These are phyloP conservation scores for Acrodontium crateriforme DNA, from an alignment of 2,329 filamentous ascomycete genomes.

Conservation along the genomic window DNA sequence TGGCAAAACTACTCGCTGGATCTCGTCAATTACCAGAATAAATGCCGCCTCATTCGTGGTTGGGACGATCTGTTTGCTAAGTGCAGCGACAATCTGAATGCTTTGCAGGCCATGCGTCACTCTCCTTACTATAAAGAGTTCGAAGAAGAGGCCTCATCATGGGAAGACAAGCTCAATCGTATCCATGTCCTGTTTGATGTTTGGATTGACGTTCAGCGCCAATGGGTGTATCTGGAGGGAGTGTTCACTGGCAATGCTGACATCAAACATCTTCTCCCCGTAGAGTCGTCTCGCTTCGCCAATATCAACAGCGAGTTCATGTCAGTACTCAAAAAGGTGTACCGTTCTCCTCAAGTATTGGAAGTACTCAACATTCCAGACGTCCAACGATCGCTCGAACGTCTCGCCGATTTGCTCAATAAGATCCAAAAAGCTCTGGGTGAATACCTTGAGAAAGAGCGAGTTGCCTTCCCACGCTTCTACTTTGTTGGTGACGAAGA, in stretches of 20 bases:
- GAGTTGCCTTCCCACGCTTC: constrained; percentile 94
- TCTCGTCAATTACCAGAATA: constrained; percentile 93
- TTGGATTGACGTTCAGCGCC: constrained; percentile 99
- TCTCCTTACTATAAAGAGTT: constrained; percentile 99
- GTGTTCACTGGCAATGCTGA: constrained; percentile 98
- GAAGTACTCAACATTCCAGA: constrained; percentile 93
- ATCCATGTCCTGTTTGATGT: constrained; percentile 97
- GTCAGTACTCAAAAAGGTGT: constrained; percentile 98
- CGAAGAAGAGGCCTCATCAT: constrained; percentile 87
- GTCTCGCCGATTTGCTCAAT: constrained; percentile 89
- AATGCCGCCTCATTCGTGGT: constrained; percentile 89
- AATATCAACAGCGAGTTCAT: constrained; percentile 99
- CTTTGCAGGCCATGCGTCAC: constrained; percentile 94
- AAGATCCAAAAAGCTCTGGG: constrained; percentile 98
- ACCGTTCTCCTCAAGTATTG: constrained; percentile 87
- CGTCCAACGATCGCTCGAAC: constrained; percentile 89
- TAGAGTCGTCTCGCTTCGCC: constrained; percentile 91
- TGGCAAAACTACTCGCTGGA: constrained; percentile 95
- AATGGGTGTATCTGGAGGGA: constrained; percentile 98
- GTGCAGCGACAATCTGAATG: constrained; percentile 96
- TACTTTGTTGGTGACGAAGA: constrained; percentile 99
- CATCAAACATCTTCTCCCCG: constrained; percentile 93
- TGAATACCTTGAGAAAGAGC: constrained; percentile 95
- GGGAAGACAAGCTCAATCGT: constrained; percentile 96
- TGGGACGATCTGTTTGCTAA: constrained; percentile 98